phyloP scores from a whole-genome alignment of 176 grass and related monocot genomes.

The Musa itinerans region DNA sequence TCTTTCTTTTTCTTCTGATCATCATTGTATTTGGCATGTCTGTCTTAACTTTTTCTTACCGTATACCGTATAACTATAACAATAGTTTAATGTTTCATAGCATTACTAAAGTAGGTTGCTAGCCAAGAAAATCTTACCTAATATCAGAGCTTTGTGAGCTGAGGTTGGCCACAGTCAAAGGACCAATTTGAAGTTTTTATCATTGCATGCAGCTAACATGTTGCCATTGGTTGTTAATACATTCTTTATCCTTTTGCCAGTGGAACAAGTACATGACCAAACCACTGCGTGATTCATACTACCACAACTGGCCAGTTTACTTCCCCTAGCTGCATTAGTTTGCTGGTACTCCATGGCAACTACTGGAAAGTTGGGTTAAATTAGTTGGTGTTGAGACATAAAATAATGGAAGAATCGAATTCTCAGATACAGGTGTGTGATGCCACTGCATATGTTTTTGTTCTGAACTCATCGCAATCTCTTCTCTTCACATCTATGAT shows the following conservation, averaged over 20 bases:
- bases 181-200: no score
- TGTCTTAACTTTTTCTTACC: no score
- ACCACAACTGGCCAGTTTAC: slow-evolving; percentile 31
- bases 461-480: background rate
- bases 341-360: background rate
- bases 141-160: background rate
- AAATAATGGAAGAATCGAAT: background rate
- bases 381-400: background rate
- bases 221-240: background rate
- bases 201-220: background rate
- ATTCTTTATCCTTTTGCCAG: slow-evolving; percentile 3
- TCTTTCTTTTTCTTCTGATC: no score
- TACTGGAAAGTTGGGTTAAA: background rate
- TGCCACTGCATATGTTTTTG: no score
- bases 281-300: slow-evolving; percentile 23
- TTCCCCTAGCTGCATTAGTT: slow-evolving; percentile 16
- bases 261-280: slow-evolving; percentile 27
- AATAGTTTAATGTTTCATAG: no score
- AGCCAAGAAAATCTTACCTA: background rate
- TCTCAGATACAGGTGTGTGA: background rate
- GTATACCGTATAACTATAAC: no score
- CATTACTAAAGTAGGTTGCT: background rate
- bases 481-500: background rate
- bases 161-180: no score
- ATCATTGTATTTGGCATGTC: no score